phyloP scores from a whole-genome alignment of 2,329 filamentous ascomycete species.

The Fusarium concolor region DNA sequence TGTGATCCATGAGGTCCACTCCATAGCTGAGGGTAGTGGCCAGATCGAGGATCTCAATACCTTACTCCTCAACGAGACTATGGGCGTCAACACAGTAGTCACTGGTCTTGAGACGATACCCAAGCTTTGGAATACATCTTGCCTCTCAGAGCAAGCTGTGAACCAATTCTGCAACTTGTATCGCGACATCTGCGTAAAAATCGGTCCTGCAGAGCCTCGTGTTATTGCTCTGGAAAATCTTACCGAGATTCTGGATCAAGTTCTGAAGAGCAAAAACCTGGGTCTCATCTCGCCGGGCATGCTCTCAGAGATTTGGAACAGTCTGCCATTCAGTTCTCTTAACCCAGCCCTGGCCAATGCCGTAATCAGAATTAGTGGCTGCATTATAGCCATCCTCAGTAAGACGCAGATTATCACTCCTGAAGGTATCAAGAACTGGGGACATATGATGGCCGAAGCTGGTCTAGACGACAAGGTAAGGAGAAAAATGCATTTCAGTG shows the following conservation, averaged over 20 bases:
- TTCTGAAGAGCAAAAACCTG: slow-evolving; percentile 47
- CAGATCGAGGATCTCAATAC: slow-evolving; percentile 41
- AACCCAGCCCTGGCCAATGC: slow-evolving; percentile 64
- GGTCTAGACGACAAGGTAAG: slow-evolving; percentile 61
- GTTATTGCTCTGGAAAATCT: slow-evolving; percentile 61
- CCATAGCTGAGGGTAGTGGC: slow-evolving; percentile 42
- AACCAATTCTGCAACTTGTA: slow-evolving; percentile 58
- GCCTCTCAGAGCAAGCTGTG: slow-evolving; percentile 42
- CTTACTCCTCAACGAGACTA: slow-evolving; percentile 47
- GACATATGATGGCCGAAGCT: slow-evolving; percentile 61
- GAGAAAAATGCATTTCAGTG: slow-evolving; percentile 5
- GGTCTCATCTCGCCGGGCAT: slow-evolving; percentile 49
- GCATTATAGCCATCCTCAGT: slow-evolving; percentile 54
- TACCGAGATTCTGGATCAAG: slow-evolving; percentile 57
- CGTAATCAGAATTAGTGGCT: slow-evolving; percentile 60
- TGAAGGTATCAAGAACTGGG: slow-evolving; percentile 56
- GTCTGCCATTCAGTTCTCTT: slow-evolving; percentile 53
- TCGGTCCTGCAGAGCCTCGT: slow-evolving; percentile 58
- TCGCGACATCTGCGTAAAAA: slow-evolving; percentile 53
- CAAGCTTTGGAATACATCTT: slow-evolving; percentile 47
- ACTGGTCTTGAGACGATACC: slow-evolving; percentile 51
- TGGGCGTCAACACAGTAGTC: slow-evolving; percentile 53
- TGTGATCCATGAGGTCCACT: slow-evolving; percentile 53
- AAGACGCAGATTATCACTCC: slow-evolving; percentile 29
- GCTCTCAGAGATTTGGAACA: slow-evolving; percentile 57